These are phyloP conservation scores for Aspergillus sp. DNA, from an alignment of 2,329 filamentous ascomycete genomes.

Conservation along the genomic window DNA sequence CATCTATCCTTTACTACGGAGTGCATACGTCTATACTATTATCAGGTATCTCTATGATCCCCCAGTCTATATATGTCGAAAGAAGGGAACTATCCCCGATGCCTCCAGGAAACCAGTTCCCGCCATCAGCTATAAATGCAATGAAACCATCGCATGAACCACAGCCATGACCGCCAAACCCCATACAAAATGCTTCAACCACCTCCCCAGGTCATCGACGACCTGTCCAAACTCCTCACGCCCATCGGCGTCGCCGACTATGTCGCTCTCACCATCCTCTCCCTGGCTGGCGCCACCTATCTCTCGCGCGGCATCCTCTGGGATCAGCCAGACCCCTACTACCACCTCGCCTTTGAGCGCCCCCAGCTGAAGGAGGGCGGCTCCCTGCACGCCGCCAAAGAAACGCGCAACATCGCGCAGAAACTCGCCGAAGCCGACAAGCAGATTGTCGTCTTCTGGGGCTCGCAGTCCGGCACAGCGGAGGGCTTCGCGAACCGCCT, in stretches of 20 bases:
- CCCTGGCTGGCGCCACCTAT: slow-evolving; percentile 38
- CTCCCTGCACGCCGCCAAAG: slow-evolving; percentile 19
- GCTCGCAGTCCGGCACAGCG: slow-evolving; percentile 90
- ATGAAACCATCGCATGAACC: neutral
- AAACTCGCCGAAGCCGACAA: slow-evolving; percentile 39
- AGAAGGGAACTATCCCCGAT: too few species aligned
- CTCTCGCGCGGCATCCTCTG: slow-evolving; percentile 44
- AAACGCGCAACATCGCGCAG: slow-evolving; percentile 48
- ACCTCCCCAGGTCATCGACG: slow-evolving; percentile 17
- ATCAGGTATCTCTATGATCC: too few species aligned
- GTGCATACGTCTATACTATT: too few species aligned
- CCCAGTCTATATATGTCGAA: too few species aligned
- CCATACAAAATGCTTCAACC: too few species aligned
- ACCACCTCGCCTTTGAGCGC: slow-evolving; percentile 48
- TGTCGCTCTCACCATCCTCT: slow-evolving; percentile 34
- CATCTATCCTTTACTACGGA: too few species aligned
- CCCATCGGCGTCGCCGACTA: slow-evolving; percentile 32
- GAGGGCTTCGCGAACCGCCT: slow-evolving; percentile 90
- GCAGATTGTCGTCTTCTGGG: slow-evolving; percentile 91
- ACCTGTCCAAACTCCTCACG: slow-evolving; percentile 16
- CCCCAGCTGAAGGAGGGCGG: slow-evolving; percentile 43
- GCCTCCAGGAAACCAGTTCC: too few species aligned
- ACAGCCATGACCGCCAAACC: neutral
- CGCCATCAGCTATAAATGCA: neutral
- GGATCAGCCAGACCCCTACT: slow-evolving; percentile 51